Evolutionary conservation across 2,329 filamentous ascomycete genomes (phyloP).

Genomic region (Ascochyta rabiei): DNA sequence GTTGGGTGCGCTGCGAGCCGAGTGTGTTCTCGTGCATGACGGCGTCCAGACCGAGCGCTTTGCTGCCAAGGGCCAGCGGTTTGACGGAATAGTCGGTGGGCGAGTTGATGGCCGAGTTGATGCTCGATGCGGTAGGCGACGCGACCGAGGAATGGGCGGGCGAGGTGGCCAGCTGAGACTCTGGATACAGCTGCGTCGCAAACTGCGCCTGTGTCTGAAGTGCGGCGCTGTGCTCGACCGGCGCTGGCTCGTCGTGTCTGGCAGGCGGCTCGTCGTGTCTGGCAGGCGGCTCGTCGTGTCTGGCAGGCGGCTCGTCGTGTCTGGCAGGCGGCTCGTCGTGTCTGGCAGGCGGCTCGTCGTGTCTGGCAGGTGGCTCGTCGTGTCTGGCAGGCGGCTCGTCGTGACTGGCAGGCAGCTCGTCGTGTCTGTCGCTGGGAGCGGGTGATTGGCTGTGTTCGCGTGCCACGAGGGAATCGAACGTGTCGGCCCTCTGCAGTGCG

Average conservation of each 20-base stretch:
- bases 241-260: conserved; percentile 22
- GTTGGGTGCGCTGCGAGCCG: conserved; percentile 18
- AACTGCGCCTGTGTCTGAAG: conserved; percentile 16
- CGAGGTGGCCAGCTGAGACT: conserved; percentile 40
- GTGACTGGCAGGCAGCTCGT: conserved; percentile 28
- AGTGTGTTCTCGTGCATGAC: conserved; percentile 23
- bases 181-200: conserved; percentile 27
- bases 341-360: conserved; percentile 27
- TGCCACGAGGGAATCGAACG: conserved; percentile 41
- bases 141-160: conserved; percentile 34
- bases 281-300: conserved; percentile 14
- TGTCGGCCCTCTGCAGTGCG: conserved; percentile 43
- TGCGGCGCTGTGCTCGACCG: conserved; percentile 28
- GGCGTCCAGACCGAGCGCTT: conserved; percentile 34
- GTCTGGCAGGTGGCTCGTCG: conserved; percentile 48
- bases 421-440: conserved; percentile 40
- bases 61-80: conserved; percentile 31
- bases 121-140: conserved; percentile 28
- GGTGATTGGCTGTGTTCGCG: conserved; percentile 48
- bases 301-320: conserved; percentile 33
- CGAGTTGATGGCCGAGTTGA: conserved; percentile 36
- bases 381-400: conserved; percentile 14
- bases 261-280: conserved; percentile 35
- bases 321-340: conserved; percentile 17
- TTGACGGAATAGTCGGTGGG: conserved; percentile 44